Evolutionary conservation across 2,329 filamentous ascomycete species (phyloP), one percentile per base, ranked within the genome.

Genomic region (Hymenoscyphus infarciens): DNA sequence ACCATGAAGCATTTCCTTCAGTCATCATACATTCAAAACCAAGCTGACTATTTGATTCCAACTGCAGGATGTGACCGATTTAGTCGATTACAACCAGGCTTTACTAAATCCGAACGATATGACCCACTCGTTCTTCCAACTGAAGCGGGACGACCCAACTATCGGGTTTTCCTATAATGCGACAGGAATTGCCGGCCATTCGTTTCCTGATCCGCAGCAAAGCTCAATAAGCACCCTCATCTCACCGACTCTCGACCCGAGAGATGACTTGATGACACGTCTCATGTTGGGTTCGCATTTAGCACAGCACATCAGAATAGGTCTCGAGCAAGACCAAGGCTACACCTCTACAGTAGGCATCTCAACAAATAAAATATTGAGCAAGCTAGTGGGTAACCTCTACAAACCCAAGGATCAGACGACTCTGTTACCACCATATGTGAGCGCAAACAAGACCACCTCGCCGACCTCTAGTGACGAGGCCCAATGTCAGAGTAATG

Each of bases 391-490:
- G 10, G 94, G 94, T 13, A 90, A 86, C 74, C 80, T 88, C 63
- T 86, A 97, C 74, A 98, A 98, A 77, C 94, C 94, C 0, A 87
- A 88, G 63, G 89, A 86, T 64, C 95, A 98, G 75, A 98, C 94
- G 0, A 92, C 90, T 0, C 78, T 98, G 7, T 76, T 96, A 53
- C 87, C 89, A 5, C 84, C 89, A 1, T 83, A 84, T 60, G 78
- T 60, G 53, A 57, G 52, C 16, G 33, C 39, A 3, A 60, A 60
- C 8, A 54, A 79, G 2, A 69, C 27, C 45, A 69, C 27, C 45
- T 38, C 76, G 15, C 75, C 22, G 35, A 39, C 5, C 29, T 38
- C 45, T 39, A 49, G 52, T 25, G 53, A 42, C 67, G 25, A 61
- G 38, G 65, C 67, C 39, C 63, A 60, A 5, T 42, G 65, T 1